Conservation (phyloP, 495 filamentous ascomycete genomes). For the Neurospora sp. region DNA sequence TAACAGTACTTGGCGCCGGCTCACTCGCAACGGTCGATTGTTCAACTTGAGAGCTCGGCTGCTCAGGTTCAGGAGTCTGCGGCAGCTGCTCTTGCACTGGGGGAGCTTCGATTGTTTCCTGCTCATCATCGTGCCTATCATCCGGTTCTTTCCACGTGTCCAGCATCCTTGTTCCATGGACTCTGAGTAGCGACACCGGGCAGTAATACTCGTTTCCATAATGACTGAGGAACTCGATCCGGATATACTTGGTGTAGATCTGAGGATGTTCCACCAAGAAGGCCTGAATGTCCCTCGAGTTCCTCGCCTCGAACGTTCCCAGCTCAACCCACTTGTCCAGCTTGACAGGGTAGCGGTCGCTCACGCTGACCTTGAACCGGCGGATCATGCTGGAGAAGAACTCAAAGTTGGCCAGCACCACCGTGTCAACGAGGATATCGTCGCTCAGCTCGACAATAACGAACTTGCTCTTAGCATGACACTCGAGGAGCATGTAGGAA, state of each 20-base stretch:
- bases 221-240: slow-evolving; percentile 84
- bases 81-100: slow-evolving; percentile 11
- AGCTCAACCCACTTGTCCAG: slow-evolving; percentile 83
- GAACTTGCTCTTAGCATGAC: slow-evolving; percentile 79
- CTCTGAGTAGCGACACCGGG: slow-evolving; percentile 76
- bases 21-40: not conserved
- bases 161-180: slow-evolving; percentile 95
- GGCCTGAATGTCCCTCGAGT: slow-evolving; percentile 86
- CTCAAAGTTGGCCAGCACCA: slow-evolving; percentile 94
- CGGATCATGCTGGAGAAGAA: slow-evolving; percentile 97
- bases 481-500: slow-evolving; percentile 95
- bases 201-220: slow-evolving; percentile 97
- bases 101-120: slow-evolving; percentile 26
- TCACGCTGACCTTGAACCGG: slow-evolving; percentile 78
- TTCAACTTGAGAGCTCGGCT: not conserved
- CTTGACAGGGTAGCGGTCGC: slow-evolving; percentile 89
- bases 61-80: slow-evolving; percentile 23
- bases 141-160: slow-evolving; percentile 68
- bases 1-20: not conserved
- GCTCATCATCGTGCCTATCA: slow-evolving; percentile 26
- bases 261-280: slow-evolving; percentile 86
- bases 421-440: slow-evolving; percentile 89
- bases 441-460: slow-evolving; percentile 80
- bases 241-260: slow-evolving; percentile 89
- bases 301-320: slow-evolving; percentile 80